Evolutionary conservation across 2,329 filamentous ascomycete species (phyloP).

Genomic region (Colletotrichum shisoi): DNA sequence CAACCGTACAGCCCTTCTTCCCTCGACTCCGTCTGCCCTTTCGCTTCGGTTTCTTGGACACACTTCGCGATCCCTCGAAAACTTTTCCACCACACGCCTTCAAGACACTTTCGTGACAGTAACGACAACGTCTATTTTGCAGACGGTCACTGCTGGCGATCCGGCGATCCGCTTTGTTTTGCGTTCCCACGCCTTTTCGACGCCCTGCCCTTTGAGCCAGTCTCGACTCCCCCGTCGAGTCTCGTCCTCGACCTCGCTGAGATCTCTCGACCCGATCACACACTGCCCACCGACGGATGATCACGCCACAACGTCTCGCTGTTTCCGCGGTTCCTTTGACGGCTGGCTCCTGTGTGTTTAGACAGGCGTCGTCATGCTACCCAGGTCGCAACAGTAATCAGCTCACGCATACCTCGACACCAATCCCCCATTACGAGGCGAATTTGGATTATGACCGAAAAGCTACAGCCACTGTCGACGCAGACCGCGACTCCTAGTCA

Average conservation of each 20-base stretch:
- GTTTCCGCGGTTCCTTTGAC: slow-evolving; percentile 23
- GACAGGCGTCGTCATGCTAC: slow-evolving; percentile 66
- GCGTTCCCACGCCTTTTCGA: slow-evolving; percentile 14
- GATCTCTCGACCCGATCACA: slow-evolving; percentile 21
- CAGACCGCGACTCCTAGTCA: slow-evolving; percentile 65
- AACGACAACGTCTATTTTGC: not conserved
- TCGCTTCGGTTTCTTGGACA: slow-evolving; percentile 38
- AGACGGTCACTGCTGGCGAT: not conserved
- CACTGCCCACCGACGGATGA: slow-evolving; percentile 34
- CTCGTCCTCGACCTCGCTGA: slow-evolving; percentile 13
- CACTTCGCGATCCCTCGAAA: slow-evolving; percentile 40
- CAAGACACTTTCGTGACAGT: slow-evolving; percentile 17
- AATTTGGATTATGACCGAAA: slow-evolving; percentile 70
- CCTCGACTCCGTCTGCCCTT: slow-evolving; percentile 41
- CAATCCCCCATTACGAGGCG: slow-evolving; percentile 53
- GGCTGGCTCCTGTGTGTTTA: slow-evolving; percentile 49
- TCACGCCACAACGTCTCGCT: slow-evolving; percentile 16
- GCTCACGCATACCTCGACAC: slow-evolving; percentile 50
- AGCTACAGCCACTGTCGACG: slow-evolving; percentile 61
- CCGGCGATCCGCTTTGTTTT: slow-evolving; percentile 6
- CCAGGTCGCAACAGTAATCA: slow-evolving; percentile 62
- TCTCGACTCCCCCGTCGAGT: slow-evolving; percentile 23
- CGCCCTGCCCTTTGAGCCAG: slow-evolving; percentile 18
- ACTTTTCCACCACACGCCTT: slow-evolving; percentile 33
- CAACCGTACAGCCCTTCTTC: slow-evolving; percentile 42